Evolutionary conservation across 345 rosid species (phyloP).

Genomic region (Brassica napus): Da-Ae NC_063449.1:25819001-25819500

Average conservation of each 20-base stretch:
- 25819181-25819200: not conserved
- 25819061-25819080: no score
- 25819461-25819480: not conserved
- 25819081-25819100: not conserved
- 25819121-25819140: not conserved
- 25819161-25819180: not conserved
- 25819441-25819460: constrained; percentile 8
- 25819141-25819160: not conserved
- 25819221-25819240: not conserved
- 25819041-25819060: no score
- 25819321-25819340: constrained; percentile 28
- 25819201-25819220: not conserved
- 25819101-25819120: not conserved
- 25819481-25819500: constrained; percentile 35
- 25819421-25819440: not conserved
- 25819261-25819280: constrained; percentile 31
- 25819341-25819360: constrained; percentile 25
- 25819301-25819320: constrained; percentile 40
- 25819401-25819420: constrained; percentile 15
- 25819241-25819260: constrained; percentile 7
- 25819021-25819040: no score
- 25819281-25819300: constrained; percentile 39
- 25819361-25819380: constrained; percentile 41
- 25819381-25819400: constrained; percentile 29
- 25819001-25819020: no score